phyloP scores from a whole-genome alignment of 2,329 filamentous ascomycete genomes.

The Mariannaea sp. region DNA sequence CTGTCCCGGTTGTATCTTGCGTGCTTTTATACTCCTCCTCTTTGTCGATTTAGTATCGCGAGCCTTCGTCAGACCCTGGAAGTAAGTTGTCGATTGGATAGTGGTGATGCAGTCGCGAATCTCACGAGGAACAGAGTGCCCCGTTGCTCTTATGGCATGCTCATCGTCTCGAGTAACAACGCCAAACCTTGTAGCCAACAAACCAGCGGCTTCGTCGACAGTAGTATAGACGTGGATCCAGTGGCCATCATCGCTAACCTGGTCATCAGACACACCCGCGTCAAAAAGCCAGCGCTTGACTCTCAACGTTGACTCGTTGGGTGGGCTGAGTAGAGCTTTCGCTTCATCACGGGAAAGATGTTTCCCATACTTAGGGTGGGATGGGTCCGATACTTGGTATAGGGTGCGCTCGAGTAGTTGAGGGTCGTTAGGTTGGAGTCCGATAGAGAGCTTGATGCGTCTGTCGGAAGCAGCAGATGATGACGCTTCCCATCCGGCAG shows the following conservation, averaged over 20 bases:
- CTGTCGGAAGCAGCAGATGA: constrained; percentile 23
- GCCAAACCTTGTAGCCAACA: constrained; percentile 54
- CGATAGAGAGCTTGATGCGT: constrained; percentile 40
- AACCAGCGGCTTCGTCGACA: constrained; percentile 46
- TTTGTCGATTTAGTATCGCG: background rate
- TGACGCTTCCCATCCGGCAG: constrained; percentile 33
- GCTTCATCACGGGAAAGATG: constrained; percentile 55
- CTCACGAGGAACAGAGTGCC: constrained; percentile 46
- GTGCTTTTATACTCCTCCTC: background rate
- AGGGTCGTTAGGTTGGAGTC: constrained; percentile 33
- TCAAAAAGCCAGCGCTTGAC: constrained; percentile 53
- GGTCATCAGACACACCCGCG: constrained; percentile 43
- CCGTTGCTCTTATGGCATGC: constrained; percentile 46
- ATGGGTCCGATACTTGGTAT: constrained; percentile 55
- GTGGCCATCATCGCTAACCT: constrained; percentile 43
- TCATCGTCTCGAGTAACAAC: constrained; percentile 45
- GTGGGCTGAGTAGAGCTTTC: constrained; percentile 53
- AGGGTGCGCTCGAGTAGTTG: constrained; percentile 49
- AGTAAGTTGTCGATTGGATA: constrained; percentile 54
- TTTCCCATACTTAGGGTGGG: constrained; percentile 52
- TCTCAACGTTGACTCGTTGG: constrained; percentile 43
- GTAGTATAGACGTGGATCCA: constrained; percentile 51
- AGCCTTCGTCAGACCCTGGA: constrained; percentile 12
- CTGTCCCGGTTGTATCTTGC: background rate
- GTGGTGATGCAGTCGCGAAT: constrained; percentile 45